A percentile compares a stretch with the other conserved stretches of the same genome.
These are phyloP conservation scores for Arctium lappa DNA, from an alignment of 129 eudicot genomes.

Conservation along the genomic window DNA sequence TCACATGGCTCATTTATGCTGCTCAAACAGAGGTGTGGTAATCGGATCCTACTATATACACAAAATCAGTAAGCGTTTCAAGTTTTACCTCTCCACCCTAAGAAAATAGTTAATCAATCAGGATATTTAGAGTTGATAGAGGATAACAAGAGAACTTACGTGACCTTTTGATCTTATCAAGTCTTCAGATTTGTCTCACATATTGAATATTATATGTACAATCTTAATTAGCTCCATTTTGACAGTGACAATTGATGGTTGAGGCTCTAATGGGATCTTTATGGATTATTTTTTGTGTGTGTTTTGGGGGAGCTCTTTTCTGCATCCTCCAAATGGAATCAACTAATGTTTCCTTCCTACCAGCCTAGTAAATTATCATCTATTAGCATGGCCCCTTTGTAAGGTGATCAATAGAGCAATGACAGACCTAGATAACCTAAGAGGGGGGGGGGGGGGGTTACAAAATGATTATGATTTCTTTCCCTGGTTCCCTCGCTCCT, in stretches of 20 bases:
- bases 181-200: neutral
- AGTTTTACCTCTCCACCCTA: neutral
- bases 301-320: neutral
- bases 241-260: neutral
- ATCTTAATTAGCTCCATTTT: neutral
- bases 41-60: neutral
- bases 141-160: neutral
- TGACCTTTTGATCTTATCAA: neutral
- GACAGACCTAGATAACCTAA: too few species aligned
- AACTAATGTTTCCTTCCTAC: too few species aligned
- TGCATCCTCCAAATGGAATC: neutral
- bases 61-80: neutral
- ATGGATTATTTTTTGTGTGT: neutral
- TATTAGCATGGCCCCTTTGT: too few species aligned
- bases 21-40: neutral
- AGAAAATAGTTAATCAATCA: neutral
- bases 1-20: neutral
- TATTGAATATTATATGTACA: slow-evolving; percentile 3
- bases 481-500: neutral
- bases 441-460: too few species aligned
- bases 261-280: neutral
- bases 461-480: too few species aligned
- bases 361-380: too few species aligned
- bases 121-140: neutral
- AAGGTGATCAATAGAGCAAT: too few species aligned